A percentile compares a stretch with the other conserved stretches of the same genome.
Conservation (phyloP, 2,329 filamentous ascomycete species). For the Colletotrichum magnum region DNA sequence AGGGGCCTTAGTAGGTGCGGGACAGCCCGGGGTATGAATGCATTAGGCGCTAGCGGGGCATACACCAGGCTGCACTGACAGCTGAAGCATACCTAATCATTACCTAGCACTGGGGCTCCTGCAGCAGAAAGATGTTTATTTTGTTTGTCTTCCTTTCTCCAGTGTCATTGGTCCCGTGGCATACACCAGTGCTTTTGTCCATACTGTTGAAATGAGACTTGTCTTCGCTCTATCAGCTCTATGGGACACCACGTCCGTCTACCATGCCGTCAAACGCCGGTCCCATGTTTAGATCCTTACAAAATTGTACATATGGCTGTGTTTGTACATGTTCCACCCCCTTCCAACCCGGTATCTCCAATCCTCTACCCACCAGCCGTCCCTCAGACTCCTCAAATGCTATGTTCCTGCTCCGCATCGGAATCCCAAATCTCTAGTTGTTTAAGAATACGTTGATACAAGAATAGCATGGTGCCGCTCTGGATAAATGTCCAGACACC, state of each 20-base stretch:
- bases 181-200: not conserved
- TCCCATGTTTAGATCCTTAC: slow-evolving; percentile 39
- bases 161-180: too few species aligned
- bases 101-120: not conserved
- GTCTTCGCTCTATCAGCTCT: slow-evolving; percentile 42
- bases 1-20: slow-evolving; percentile 12
- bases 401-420: slow-evolving; percentile 27
- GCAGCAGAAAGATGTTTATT: not conserved
- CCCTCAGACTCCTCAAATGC: slow-evolving; percentile 29
- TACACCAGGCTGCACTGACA: slow-evolving; percentile 12
- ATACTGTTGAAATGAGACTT: slow-evolving; percentile 33
- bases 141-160: too few species aligned
- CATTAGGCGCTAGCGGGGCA: slow-evolving; percentile 14
- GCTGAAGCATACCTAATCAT: not conserved
- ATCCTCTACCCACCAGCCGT: not conserved
- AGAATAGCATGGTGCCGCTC: slow-evolving; percentile 94
- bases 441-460: slow-evolving; percentile 90
- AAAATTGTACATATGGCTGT: slow-evolving; percentile 37
- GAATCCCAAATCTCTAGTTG: slow-evolving; percentile 74
- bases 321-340: slow-evolving; percentile 36
- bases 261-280: slow-evolving; percentile 39
- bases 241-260: slow-evolving; percentile 35
- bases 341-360: slow-evolving; percentile 23
- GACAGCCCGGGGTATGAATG: slow-evolving; percentile 23
- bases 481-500: slow-evolving; percentile 98